A percentile compares a stretch with the other conserved stretches of the same genome.
Evolutionary conservation across 2,329 filamentous ascomycete genomes (phyloP).

Genomic region (Leptosphaerulina australis): DNA sequence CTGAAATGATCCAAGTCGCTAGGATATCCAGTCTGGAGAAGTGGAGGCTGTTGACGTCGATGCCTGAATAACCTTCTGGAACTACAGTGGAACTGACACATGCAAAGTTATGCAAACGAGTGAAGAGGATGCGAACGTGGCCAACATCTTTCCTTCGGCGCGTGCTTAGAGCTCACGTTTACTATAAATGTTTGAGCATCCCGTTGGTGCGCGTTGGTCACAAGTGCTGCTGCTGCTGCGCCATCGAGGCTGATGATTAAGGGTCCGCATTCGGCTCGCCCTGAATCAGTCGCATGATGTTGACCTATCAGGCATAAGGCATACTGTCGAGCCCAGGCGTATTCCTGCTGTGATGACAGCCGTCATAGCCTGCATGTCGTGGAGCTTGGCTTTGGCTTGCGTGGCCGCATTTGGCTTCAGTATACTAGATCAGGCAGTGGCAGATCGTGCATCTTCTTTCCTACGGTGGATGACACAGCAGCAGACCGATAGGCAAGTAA

Average conservation of each 20-base stretch:
- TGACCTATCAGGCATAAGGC: conserved; percentile 20
- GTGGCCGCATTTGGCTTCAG: conserved; percentile 14
- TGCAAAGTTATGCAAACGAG: conserved; percentile 24
- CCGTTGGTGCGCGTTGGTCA: conserved; percentile 16
- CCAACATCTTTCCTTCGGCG: conserved; percentile 21
- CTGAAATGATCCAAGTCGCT: conserved; percentile 21
- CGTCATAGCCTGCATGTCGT: conserved; percentile 11
- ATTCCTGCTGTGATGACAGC: conserved; percentile 21
- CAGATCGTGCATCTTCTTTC: not conserved
- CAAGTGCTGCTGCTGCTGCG: conserved; percentile 16
- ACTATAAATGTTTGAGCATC: conserved; percentile 33
- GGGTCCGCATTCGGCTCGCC: conserved; percentile 22
- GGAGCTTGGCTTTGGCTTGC: conserved; percentile 25
- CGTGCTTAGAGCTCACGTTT: conserved; percentile 22
- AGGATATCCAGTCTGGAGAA: conserved; percentile 22
- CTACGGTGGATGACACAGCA: not conserved
- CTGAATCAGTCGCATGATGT: conserved; percentile 16
- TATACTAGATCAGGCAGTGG: not conserved
- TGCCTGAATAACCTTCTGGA: conserved; percentile 20
- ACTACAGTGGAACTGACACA: conserved; percentile 18
- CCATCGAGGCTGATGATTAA: conserved; percentile 13
- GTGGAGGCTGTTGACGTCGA: conserved; percentile 22
- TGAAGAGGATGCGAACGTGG: conserved; percentile 10
- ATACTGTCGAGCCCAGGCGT: conserved; percentile 21
- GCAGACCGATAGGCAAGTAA: not conserved